phyloP scores from a whole-genome alignment of 441 rosid species.

The Populus tomentosa region DNA sequence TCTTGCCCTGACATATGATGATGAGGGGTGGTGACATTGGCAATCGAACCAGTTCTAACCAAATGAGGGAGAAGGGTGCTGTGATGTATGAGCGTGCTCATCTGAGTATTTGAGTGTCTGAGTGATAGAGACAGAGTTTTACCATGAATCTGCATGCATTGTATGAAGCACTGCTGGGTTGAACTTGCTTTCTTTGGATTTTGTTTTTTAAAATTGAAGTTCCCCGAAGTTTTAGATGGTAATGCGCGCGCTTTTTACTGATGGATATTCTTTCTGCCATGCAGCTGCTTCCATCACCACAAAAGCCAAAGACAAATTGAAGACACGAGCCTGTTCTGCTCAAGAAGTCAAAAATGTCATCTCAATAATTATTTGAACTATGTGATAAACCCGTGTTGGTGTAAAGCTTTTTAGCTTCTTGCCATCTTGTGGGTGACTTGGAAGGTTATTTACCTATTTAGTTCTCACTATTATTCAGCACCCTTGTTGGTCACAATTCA shows the following conservation, averaged over 20 bases:
- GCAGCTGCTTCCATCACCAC: slow-evolving; percentile 80
- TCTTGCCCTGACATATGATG: too few species aligned
- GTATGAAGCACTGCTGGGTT: too few species aligned
- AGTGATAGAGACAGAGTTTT: too few species aligned
- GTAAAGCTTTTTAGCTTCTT: slow-evolving; percentile 19
- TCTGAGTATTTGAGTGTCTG: background rate
- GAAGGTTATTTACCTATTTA: background rate
- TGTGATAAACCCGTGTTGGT: slow-evolving; percentile 23
- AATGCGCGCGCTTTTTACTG: background rate
- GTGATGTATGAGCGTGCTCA: background rate
- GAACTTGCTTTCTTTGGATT: background rate
- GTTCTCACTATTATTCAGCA: background rate
- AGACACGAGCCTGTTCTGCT: slow-evolving; percentile 21
- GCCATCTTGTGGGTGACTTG: slow-evolving; percentile 15
- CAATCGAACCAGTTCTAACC: too few species aligned
- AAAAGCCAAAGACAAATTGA: slow-evolving; percentile 70
- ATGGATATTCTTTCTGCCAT: slow-evolving; percentile 20
- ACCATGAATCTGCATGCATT: too few species aligned
- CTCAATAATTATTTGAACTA: slow-evolving; percentile 28
- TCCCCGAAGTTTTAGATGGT: background rate
- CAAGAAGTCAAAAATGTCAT: slow-evolving; percentile 14
- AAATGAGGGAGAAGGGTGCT: too few species aligned
- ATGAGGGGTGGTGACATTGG: too few species aligned
- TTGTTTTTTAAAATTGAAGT: background rate
- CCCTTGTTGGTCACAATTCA: slow-evolving; percentile 1